Percentiles rank a stretch among this genome's conserved stretches.
Conservation (phyloP, 148 eudicot genomes). For the Drosera capensis region DNA sequence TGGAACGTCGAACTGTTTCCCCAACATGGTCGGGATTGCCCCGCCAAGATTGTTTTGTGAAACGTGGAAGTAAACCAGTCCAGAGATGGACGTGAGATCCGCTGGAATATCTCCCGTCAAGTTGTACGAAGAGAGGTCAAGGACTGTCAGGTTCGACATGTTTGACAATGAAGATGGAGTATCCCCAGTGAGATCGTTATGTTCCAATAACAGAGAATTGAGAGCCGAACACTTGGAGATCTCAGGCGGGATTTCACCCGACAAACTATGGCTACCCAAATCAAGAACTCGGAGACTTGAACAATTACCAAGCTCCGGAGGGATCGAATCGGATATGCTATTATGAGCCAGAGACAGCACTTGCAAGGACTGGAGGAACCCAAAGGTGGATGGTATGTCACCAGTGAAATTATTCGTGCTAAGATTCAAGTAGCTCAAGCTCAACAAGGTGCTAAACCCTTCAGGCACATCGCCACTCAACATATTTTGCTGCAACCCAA, state of each 20-base stretch:
- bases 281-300: slow-evolving; percentile 38
- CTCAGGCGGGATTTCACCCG: slow-evolving; percentile 43
- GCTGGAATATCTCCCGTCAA: slow-evolving; percentile 53
- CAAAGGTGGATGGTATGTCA: slow-evolving; percentile 46
- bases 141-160: slow-evolving; percentile 21
- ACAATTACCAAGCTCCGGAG: slow-evolving; percentile 68
- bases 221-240: slow-evolving; percentile 35
- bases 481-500: slow-evolving; percentile 54
- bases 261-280: slow-evolving; percentile 34
- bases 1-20: slow-evolving; percentile 32
- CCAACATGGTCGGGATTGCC: slow-evolving; percentile 37
- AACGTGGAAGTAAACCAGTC: slow-evolving; percentile 41
- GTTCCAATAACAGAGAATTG: slow-evolving; percentile 41
- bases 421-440: slow-evolving; percentile 51
- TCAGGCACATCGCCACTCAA: slow-evolving; percentile 57
- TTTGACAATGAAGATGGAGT: slow-evolving; percentile 44
- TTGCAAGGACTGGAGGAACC: slow-evolving; percentile 31
- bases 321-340: slow-evolving; percentile 34
- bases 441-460: slow-evolving; percentile 65
- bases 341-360: slow-evolving; percentile 47
- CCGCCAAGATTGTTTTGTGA: slow-evolving; percentile 57
- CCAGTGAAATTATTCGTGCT: slow-evolving; percentile 61
- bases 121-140: slow-evolving; percentile 35
- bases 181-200: slow-evolving; percentile 39
- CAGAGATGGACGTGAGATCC: slow-evolving; percentile 30